These are phyloP conservation scores for Ulmus americana DNA, from an alignment of 331 rosid species.

Conservation along the genomic window DNA sequence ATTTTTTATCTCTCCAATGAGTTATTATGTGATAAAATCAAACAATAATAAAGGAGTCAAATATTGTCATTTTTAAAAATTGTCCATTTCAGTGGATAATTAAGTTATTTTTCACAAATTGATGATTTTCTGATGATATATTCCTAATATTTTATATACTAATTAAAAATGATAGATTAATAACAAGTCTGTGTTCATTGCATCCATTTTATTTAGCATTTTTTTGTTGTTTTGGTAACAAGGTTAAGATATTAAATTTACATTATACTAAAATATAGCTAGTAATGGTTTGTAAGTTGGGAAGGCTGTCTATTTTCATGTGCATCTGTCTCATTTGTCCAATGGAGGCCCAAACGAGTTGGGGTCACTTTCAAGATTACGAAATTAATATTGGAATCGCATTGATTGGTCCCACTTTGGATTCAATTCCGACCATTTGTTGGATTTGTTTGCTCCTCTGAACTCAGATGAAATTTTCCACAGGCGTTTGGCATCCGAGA, in stretches of 20 bases:
- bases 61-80: too few species aligned
- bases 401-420: not conserved
- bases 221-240: too few species aligned
- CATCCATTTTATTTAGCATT: too few species aligned
- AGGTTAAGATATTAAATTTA: too few species aligned
- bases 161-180: too few species aligned
- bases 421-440: not conserved
- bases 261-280: too few species aligned
- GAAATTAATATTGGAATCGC: not conserved
- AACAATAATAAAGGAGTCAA: too few species aligned
- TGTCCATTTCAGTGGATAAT: too few species aligned
- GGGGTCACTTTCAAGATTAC: not conserved
- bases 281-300: not conserved
- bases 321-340: conserved; percentile 1
- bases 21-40: too few species aligned
- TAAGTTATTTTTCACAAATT: not conserved
- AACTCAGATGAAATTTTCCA: not conserved
- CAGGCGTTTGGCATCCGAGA: not conserved
- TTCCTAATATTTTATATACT: too few species aligned
- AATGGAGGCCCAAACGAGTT: not conserved
- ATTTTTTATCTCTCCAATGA: too few species aligned
- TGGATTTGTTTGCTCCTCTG: not conserved
- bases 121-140: not conserved
- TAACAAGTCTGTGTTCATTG: too few species aligned
- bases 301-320: conserved; percentile 3